These are phyloP conservation scores for Cucumis cinereus DNA, from an alignment of 306 rosid genomes.

Conservation along the genomic window DNA sequence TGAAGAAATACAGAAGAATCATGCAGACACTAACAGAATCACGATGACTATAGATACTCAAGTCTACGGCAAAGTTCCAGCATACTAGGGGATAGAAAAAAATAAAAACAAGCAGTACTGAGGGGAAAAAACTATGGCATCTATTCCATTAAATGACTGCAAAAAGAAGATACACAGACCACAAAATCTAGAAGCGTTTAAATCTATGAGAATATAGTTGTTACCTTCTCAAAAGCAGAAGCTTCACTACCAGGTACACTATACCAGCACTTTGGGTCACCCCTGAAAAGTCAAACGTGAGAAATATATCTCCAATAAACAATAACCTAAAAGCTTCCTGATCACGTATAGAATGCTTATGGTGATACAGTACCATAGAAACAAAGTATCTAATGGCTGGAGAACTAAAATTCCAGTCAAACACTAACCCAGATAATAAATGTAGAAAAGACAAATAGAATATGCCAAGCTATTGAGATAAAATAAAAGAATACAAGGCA, in stretches of 20 bases:
- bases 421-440: not conserved
- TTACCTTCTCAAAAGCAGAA: conserved; percentile 80
- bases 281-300: conserved; percentile 48
- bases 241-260: conserved; percentile 94
- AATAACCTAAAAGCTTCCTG: not conserved
- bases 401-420: not conserved
- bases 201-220: not conserved
- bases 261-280: conserved; percentile 99
- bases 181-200: not conserved
- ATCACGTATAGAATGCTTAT: not conserved
- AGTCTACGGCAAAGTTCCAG: not conserved
- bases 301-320: not conserved
- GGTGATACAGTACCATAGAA: not conserved
- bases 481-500: not conserved
- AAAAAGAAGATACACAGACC: not conserved
- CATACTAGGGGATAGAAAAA: not conserved
- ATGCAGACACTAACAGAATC: not conserved
- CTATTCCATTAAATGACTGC: not conserved
- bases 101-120: not conserved
- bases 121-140: not conserved
- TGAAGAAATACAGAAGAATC: not conserved
- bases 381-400: not conserved
- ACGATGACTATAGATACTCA: not conserved
- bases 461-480: not conserved
- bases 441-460: not conserved